Evolutionary conservation across 345 rosid genomes (phyloP).

Genomic region (Carallia pectinifolia): DNA sequence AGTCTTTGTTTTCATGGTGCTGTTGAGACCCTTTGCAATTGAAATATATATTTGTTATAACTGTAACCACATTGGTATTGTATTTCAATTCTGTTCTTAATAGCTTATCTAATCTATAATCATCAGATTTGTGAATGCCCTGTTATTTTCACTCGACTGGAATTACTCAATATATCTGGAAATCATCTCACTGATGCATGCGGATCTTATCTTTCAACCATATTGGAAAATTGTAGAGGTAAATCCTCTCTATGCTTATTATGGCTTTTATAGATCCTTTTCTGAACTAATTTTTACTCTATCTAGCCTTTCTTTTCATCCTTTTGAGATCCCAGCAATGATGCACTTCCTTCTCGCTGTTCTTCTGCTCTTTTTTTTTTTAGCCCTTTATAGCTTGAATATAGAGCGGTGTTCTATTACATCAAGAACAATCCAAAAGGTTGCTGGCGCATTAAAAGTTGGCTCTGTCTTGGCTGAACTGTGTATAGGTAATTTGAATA

Average conservation of each 20-base stretch:
- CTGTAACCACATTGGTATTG: no score
- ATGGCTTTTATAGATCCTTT: conserved; percentile 7
- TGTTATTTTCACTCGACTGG: conserved; percentile 76
- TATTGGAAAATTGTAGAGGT: conserved; percentile 81
- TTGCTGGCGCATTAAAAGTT: conserved; percentile 58
- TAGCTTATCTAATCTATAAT: conserved; percentile 12
- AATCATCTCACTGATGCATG: conserved; percentile 97
- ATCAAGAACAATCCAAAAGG: conserved; percentile 76
- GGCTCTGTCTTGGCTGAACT: conserved; percentile 70
- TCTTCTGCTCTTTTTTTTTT: conserved; percentile 24
- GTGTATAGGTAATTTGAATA: conserved; percentile 51
- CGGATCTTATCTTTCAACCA: conserved; percentile 88
- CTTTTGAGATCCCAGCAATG: neutral
- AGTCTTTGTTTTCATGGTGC: neutral
- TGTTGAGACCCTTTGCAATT: neutral
- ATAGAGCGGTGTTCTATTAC: conserved; percentile 78
- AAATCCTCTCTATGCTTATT: conserved; percentile 11
- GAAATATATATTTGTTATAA: no score
- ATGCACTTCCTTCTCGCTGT: neutral
- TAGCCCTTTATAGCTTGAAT: conserved; percentile 81
- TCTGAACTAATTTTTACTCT: neutral
- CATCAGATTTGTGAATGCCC: conserved; percentile 91
- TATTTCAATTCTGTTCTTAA: conserved; percentile 14
- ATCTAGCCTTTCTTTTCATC: neutral
- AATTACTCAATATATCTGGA: conserved; percentile 84